Evolutionary conservation across 176 grass and related monocot species (phyloP).

Genomic region (Lolium multiflorum): DNA sequence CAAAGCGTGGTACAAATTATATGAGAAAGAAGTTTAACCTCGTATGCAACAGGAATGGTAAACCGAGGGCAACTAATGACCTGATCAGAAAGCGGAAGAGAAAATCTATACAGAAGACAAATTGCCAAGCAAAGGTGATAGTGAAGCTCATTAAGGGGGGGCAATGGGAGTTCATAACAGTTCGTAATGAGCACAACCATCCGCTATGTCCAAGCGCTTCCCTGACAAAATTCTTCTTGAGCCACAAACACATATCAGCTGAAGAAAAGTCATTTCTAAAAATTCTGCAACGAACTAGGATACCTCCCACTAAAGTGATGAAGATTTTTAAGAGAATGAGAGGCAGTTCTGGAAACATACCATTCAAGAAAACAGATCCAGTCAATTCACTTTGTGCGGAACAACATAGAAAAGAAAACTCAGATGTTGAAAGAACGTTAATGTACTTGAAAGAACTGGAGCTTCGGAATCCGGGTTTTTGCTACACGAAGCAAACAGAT

Average conservation of each 20-base stretch:
- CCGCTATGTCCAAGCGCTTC: conserved; percentile 26
- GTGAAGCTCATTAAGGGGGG: conserved; percentile 35
- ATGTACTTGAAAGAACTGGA: conserved; percentile 26
- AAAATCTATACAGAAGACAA: conserved; percentile 35
- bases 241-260: conserved; percentile 34
- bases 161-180: conserved; percentile 21
- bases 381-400: not conserved
- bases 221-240: conserved; percentile 30
- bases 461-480: conserved; percentile 6
- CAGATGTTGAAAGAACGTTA: conserved; percentile 30
- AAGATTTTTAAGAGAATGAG: conserved; percentile 37
- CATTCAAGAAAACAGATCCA: conserved; percentile 19
- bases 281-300: conserved; percentile 33
- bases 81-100: conserved; percentile 32
- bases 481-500: conserved; percentile 7
- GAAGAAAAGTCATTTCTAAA: conserved; percentile 37
- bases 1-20: conserved; percentile 30
- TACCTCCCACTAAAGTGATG: conserved; percentile 36
- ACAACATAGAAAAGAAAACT: conserved; percentile 22
- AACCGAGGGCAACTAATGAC: conserved; percentile 14
- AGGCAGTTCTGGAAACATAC: not conserved
- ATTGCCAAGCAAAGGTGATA: conserved; percentile 33
- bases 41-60: conserved; percentile 38
- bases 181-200: conserved; percentile 38
- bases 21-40: conserved; percentile 40